A percentile compares a stretch with the other conserved stretches of the same genome.
Conservation (phyloP, 805 yeast genomes). For the Ogataea corticis region DNA sequence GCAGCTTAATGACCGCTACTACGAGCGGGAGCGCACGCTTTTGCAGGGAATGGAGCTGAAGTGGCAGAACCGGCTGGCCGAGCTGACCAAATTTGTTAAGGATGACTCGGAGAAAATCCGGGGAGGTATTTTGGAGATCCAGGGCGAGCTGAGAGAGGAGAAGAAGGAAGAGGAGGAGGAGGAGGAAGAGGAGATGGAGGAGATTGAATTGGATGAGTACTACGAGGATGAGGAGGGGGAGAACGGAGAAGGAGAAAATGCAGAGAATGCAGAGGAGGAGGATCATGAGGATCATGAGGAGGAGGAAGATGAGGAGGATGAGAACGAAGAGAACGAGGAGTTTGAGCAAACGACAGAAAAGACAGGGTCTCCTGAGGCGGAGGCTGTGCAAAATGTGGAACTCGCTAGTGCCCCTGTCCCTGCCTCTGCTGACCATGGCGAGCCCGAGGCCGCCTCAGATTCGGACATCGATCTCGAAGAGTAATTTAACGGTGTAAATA, state of each 20-base stretch:
- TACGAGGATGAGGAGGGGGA: conserved; percentile 14
- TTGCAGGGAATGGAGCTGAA: conserved; percentile 27
- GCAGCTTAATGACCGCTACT: conserved; percentile 29
- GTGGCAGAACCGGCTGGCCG: conserved; percentile 30
- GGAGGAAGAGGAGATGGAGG: conserved; percentile 14
- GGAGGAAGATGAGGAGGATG: conserved; percentile 11
- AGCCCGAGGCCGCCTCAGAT: not conserved
- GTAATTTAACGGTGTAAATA: not conserved
- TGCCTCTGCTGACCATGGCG: too few species aligned
- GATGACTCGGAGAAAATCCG: conserved; percentile 23
- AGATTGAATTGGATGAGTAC: conserved; percentile 15
- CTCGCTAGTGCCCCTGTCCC: too few species aligned
- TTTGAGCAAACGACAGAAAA: not conserved
- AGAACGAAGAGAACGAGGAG: not conserved
- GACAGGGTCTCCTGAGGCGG: not conserved
- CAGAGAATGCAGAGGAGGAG: conserved; percentile 7
- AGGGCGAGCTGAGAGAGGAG: conserved; percentile 19
- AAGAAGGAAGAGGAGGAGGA: conserved; percentile 13
- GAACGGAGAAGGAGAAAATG: conserved; percentile 12
- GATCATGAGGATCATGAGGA: not conserved
- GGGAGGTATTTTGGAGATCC: conserved; percentile 9
- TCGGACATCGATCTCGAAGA: conserved; percentile 19
- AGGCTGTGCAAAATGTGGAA: too few species aligned
- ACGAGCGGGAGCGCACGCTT: conserved; percentile 23
- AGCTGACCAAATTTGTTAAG: conserved; percentile 23